Base-by-base conservation (phyloP, 2,329 filamentous ascomycete species). In the Cadophora sp. region DNA sequence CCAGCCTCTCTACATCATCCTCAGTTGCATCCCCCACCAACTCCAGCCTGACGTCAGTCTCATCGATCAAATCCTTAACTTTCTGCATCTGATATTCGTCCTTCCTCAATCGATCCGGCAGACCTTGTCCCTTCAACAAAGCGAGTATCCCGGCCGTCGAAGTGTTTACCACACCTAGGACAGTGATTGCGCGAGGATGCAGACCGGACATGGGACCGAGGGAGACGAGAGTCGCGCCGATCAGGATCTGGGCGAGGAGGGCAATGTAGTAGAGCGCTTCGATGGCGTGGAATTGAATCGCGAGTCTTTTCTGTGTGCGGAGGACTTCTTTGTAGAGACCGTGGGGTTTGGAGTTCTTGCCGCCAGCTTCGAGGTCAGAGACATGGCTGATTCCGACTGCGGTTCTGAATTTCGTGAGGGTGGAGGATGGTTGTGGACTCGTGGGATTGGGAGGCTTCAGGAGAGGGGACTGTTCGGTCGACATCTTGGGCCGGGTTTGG, bases 151-250 rank as follows among this genome's bases (percentile, higher is more conserved):
- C 88, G 0, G 89, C 89, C 6, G 90, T 81, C 3, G 88, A 77
- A 2, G 87, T 89, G 72, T 91, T 91, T 13, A 87, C 75, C 0
- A 87, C 87, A 3, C 89, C 88, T 0, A 91, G 79, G 0, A 85
- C 76, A 11, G 86, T 87, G 74, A 91, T 73, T 6, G 71, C 85
- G 22, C 82, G 79, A 20, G 85, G 76, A 69, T 89, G 83, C 18
- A 83, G 78, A 1, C 84, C 80, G 18, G 83, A 79, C 0, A 75
- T 73, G 0, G 83, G 78, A 0, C 83, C 83, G 9, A 85, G 75
- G 0, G 81, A 79, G 1, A 83, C 84, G 14, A 86, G 76, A 0
- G 78, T 77, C 0, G 83, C 83, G 3, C 82, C 83, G 56, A 84
- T 78, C 47, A 85, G 73, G 51, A 85, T 79, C 68, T 85, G 83